These are phyloP conservation scores for Lavandula angustifolia DNA, from an alignment of 257 asterid species.

Conservation along the genomic window DNA sequence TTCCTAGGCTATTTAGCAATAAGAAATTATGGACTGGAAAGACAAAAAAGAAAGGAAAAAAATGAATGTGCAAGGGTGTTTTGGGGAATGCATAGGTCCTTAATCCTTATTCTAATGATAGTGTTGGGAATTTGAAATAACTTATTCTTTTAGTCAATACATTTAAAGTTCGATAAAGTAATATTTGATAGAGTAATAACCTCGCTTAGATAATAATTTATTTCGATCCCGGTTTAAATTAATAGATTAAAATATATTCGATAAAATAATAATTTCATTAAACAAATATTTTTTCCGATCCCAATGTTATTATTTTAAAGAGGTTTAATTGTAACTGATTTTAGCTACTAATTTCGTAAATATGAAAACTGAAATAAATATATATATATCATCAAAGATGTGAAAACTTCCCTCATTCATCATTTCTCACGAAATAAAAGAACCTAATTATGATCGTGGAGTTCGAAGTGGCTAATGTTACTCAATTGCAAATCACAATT, in stretches of 20 bases:
- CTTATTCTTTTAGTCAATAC: conserved; percentile 2
- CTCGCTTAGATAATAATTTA: no score
- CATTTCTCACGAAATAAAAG: conserved; percentile 12
- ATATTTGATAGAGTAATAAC: no score
- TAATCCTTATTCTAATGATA: conserved; percentile 31
- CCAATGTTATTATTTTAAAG: no score
- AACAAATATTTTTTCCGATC: no score
- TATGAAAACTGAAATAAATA: background rate
- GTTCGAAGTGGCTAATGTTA: conserved; percentile 11
- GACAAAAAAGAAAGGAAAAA: no score
- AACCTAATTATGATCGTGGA: background rate
- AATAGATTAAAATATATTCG: no score
- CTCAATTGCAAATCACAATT: no score
- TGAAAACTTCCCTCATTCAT: conserved; percentile 16
- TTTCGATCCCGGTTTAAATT: no score
- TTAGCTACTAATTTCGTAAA: background rate
- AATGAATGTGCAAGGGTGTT: background rate
- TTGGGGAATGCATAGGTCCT: conserved; percentile 21
- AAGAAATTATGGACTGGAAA: background rate
- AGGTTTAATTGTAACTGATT: no score
- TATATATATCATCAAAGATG: conserved; percentile 18
- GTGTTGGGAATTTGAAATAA: conserved; percentile 16
- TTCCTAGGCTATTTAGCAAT: background rate
- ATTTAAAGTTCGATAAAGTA: no score
- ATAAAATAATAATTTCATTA: no score